Evolutionary conservation across 148 eudicot species (phyloP), one percentile per base, ranked within the genome.

Genomic region (Suaeda aralocaspica): DNA sequence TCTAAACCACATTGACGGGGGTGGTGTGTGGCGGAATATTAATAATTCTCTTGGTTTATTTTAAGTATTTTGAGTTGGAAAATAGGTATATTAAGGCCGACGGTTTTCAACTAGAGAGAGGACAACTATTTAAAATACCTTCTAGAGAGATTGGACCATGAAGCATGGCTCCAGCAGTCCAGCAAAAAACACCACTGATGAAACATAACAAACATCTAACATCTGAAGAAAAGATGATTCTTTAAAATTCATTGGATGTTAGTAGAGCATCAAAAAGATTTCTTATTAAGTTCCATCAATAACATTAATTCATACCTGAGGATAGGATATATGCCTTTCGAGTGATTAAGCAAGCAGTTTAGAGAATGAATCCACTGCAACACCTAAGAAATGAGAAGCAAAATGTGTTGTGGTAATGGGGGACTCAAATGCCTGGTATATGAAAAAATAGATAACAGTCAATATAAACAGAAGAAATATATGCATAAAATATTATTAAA

Each of bases 341-440:
- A 58, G 89, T 82, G 66, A 91, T 78, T 59, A 94, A 80, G 79
- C 99, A 94, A 74, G 99, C 97, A 44, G 96, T 49, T 51, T 84
- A 36, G 96, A 82, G 66, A 86, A 82, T 67, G 97, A 94, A 59
- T 91, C 97, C 78, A 71, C 91, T 26, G 91, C 97, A 94, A 77
- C 89, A 85, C 82, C 99, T 79, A 36, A 94, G 89, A 77, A 87
- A 94, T 65, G 90, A 79, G 78, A 81, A 61, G 83, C 97, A 91
- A 74, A n/a, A n/a, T n/a, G 67, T 89, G 80, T 91, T 66, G 70
- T 91, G 99, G 97, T 94, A 69, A 91, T 82, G 19, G 99, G 99
- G 30, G 99, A 91, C 82, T 94, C 99, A 86, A 94, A 94, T 64
- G 99, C 99, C 99, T 94, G 87, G 39, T 69, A 79, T 55, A 41